A percentile compares a stretch with the other conserved stretches of the same genome.
phyloP scores from a whole-genome alignment of 106 monocot species.

The Posidonia australis region DNA sequence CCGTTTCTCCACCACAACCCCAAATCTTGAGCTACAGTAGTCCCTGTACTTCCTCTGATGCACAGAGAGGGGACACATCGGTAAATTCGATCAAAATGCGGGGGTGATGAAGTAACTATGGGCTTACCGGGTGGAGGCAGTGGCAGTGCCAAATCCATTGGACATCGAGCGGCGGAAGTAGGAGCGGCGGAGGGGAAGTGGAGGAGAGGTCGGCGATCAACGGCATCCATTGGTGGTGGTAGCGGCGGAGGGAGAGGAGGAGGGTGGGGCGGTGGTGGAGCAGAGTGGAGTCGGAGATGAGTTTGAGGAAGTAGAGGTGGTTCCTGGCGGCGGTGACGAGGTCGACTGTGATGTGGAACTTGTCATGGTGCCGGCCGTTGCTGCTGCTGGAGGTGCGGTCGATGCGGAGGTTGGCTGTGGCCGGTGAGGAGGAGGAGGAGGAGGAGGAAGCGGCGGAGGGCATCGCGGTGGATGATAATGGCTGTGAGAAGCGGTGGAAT shows the following conservation, averaged over 20 bases:
- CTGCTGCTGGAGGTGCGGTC: background rate
- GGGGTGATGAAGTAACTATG: background rate
- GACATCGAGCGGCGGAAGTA: conserved; percentile 74
- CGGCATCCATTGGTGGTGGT: conserved; percentile 88
- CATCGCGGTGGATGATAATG: too few species aligned
- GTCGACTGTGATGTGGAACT: conserved; percentile 31
- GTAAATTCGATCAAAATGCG: too few species aligned
- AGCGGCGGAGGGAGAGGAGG: conserved; percentile 41
- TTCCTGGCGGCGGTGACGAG: conserved; percentile 47
- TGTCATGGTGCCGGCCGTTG: background rate
- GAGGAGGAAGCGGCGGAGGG: background rate
- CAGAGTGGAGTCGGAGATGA: conserved; percentile 21
- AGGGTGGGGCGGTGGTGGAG: conserved; percentile 11
- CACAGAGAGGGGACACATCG: conserved; percentile 22
- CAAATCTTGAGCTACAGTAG: conserved; percentile 70
- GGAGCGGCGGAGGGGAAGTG: conserved; percentile 25
- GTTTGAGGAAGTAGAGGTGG: conserved; percentile 40
- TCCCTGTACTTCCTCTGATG: conserved; percentile 44
- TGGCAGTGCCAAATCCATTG: conserved; percentile 91
- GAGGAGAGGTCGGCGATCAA: conserved; percentile 33
- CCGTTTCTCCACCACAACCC: conserved; percentile 52
- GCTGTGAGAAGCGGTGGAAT: background rate
- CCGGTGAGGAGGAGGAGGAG: background rate
- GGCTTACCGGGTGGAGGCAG: conserved; percentile 47
- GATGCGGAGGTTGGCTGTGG: background rate